Base-by-base conservation (phyloP, 441 rosid genomes). In the Erodium texanum region DNA sequence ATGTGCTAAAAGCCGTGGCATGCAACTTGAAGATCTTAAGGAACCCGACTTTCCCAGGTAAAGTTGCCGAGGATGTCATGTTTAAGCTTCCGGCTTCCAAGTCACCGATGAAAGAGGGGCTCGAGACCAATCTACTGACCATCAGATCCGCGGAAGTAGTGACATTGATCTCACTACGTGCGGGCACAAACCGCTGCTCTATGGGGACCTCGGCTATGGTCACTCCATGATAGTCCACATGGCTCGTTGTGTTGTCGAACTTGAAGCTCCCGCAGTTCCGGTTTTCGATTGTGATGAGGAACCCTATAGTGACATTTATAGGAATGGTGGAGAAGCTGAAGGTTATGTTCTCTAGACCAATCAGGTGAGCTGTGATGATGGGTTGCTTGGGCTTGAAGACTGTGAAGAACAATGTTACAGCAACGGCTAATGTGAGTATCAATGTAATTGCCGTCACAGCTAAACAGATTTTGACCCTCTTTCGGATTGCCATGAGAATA, bases 301-400 rank as follows among this genome's bases (percentile, higher is more conserved):
- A 16, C 10, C 69, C 69, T 24, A 67, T 10, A 14, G 61, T 67
- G 32, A 67, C 69, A 11, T 67, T 67, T 9, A 67, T 10, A 6
- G 58, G 19, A n/a, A 48, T 19, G 59, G 11, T 11, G 29, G 65
- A 4, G 36, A 24, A 23, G 65, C 16, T 62, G 65, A 62, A 23
- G n/a, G 23, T 24, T 62, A 67, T 24, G 61, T 48, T 45, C 62
- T 45, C 34, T 3, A 67, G 69, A 7, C 24, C 29, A 15, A 24
- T 24, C 1, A 62, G 62, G 20, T 48, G 69, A 12, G 62, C 34
- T 10, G 69, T 67, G 15, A 67, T 23, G 15, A 45, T 45, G 19
- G 69, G 69, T 67, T 67, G 59, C 18, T 67, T 67, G 18, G 69
- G 69, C 24, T 67, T 67, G 22, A 67, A 27, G 22, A 48, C 20